phyloP scores from a whole-genome alignment of 2,329 filamentous ascomycete species.

The Capronia coronata region DNA sequence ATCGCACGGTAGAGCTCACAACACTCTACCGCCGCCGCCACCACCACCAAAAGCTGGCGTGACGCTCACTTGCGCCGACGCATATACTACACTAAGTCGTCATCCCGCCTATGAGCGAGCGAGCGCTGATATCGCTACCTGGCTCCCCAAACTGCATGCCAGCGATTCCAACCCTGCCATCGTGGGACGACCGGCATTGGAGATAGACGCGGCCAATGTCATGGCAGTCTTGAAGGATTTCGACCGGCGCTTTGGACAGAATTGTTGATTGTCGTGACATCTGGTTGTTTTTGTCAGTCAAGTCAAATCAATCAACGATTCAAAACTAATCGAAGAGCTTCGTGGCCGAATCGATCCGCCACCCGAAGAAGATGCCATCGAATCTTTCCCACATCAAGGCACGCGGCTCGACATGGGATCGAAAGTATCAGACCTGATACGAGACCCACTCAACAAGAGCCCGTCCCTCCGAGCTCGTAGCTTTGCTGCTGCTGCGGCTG shows the following conservation, averaged over 20 bases:
- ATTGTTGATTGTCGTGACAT: slow-evolving; percentile 15
- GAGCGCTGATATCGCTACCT: slow-evolving; percentile 65
- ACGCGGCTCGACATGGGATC: too few relatives aligned
- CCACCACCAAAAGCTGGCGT: slow-evolving; percentile 41
- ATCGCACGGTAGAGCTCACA: slow-evolving; percentile 12
- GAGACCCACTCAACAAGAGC: too few relatives aligned
- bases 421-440: too few relatives aligned
- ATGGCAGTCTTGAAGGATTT: slow-evolving; percentile 81
- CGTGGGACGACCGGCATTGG: slow-evolving; percentile 53
- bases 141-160: slow-evolving; percentile 67
- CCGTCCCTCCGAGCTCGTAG: too few relatives aligned
- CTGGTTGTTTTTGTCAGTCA: too few relatives aligned
- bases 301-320: too few relatives aligned
- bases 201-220: slow-evolving; percentile 75
- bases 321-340: too few relatives aligned
- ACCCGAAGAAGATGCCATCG: too few relatives aligned
- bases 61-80: slow-evolving; percentile 66
- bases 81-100: slow-evolving; percentile 70
- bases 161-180: slow-evolving; percentile 33
- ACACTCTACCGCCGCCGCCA: slow-evolving; percentile 26
- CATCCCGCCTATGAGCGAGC: slow-evolving; percentile 70
- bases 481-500: too few relatives aligned
- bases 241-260: slow-evolving; percentile 61
- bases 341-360: too few relatives aligned
- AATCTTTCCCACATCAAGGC: too few relatives aligned